A percentile compares a stretch with the other conserved stretches of the same genome.
These are phyloP conservation scores for Argentina anserina DNA, from an alignment of 306 rosid genomes.

Conservation along the genomic window DNA sequence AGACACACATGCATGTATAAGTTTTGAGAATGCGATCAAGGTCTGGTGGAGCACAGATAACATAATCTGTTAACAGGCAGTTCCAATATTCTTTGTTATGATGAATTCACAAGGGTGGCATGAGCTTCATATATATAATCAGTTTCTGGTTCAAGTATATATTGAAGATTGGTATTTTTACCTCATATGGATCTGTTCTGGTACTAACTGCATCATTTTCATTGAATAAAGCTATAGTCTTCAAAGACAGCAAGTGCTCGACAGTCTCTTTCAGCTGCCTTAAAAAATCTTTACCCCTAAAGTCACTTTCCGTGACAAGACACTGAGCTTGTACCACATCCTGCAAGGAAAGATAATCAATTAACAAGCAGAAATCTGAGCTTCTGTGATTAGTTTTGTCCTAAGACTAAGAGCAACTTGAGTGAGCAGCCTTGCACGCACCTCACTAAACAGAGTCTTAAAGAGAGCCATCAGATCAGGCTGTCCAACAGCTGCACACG, in stretches of 20 bases:
- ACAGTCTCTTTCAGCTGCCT: conserved; percentile 73
- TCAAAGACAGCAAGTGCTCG: conserved; percentile 57
- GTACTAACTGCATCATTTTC: conserved; percentile 97
- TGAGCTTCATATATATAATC: neutral
- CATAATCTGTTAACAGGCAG: neutral
- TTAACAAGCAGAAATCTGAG: conserved; percentile 13
- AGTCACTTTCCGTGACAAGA: conserved; percentile 92
- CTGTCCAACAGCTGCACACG: conserved; percentile 98
- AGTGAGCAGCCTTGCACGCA: conserved; percentile 23
- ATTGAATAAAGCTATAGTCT: conserved; percentile 80
- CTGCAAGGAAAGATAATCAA: conserved; percentile 34
- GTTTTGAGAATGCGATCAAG: neutral
- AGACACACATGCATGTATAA: neutral
- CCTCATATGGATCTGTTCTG: conserved; percentile 97
- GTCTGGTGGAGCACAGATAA: neutral
- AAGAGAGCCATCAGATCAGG: conserved; percentile 87
- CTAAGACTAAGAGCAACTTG: neutral
- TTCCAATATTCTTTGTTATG: neutral
- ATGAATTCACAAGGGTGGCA: neutral
- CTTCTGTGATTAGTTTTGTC: neutral
- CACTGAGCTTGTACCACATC: conserved; percentile 91
- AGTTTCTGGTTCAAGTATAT: neutral
- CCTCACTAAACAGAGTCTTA: conserved; percentile 84
- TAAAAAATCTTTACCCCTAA: conserved; percentile 79
- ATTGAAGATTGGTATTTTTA: conserved; percentile 32